phyloP scores from a whole-genome alignment of 108 stramenopile species.

The Nitzschia sp. region DNA sequence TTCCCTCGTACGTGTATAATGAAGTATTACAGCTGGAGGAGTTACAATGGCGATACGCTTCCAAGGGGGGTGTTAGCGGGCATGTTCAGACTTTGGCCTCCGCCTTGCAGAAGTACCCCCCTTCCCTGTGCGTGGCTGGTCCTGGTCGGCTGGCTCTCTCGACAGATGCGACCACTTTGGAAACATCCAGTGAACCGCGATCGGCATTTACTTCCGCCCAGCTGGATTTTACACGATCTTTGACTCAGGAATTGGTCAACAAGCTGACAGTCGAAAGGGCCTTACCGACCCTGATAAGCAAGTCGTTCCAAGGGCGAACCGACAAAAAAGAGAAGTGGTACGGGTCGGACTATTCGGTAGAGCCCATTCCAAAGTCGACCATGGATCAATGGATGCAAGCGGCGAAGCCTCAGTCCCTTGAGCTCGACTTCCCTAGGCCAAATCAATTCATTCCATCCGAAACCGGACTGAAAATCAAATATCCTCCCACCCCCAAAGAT shows the following conservation, averaged over 20 bases:
- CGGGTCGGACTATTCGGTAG: slow-evolving; percentile 72
- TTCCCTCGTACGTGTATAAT: slow-evolving; percentile 75
- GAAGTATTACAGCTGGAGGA: slow-evolving; percentile 80
- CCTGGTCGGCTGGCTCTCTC: slow-evolving; percentile 74
- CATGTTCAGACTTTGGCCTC: slow-evolving; percentile 72
- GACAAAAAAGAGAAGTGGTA: slow-evolving; percentile 78
- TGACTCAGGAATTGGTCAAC: slow-evolving; percentile 40
- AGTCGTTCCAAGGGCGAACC: slow-evolving; percentile 70
- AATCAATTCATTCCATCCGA: slow-evolving; percentile 83
- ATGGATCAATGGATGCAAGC: slow-evolving; percentile 62
- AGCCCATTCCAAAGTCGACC: slow-evolving; percentile 51
- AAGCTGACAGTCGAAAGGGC: slow-evolving; percentile 72
- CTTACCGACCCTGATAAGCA: slow-evolving; percentile 72
- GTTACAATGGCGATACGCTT: slow-evolving; percentile 75
- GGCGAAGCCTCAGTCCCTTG: slow-evolving; percentile 7
- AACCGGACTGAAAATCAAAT: slow-evolving; percentile 65
- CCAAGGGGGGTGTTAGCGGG: slow-evolving; percentile 53
- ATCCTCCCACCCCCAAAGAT: slow-evolving; percentile 28
- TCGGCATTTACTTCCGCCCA: slow-evolving; percentile 58
- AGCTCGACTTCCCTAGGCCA: slow-evolving; percentile 61
- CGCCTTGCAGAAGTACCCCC: slow-evolving; percentile 69
- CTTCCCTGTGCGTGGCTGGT: slow-evolving; percentile 68
- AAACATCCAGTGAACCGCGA: slow-evolving; percentile 54
- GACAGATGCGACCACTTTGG: slow-evolving; percentile 25
- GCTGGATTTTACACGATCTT: slow-evolving; percentile 48